These are phyloP conservation scores for Eimeria maxima DNA, from an alignment of 169 alveolate species.

Conservation along the genomic window DNA sequence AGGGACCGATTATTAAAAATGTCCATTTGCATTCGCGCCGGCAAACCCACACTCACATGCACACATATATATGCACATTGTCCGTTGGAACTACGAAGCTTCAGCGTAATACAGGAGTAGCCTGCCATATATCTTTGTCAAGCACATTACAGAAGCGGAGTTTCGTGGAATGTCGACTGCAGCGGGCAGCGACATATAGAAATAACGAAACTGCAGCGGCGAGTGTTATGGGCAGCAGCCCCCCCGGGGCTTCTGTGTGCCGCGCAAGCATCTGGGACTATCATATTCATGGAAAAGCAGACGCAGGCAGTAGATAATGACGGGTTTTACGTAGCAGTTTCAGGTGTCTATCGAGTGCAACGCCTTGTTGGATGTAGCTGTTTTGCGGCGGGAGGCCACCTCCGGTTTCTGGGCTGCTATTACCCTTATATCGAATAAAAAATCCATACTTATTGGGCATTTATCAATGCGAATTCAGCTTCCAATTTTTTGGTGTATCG, in stretches of 20 bases:
- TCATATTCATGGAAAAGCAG: neutral
- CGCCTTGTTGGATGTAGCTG: neutral
- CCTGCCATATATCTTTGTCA: neutral
- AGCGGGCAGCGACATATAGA: neutral
- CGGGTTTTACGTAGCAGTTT: neutral
- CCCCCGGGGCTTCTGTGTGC: neutral
- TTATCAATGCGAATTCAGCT: neutral
- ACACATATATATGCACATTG: no score
- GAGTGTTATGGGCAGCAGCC: neutral
- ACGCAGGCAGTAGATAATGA: neutral
- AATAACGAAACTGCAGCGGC: neutral
- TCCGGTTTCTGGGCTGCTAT: neutral
- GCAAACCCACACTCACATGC: no score
- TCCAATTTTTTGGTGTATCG: neutral
- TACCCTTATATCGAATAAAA: neutral
- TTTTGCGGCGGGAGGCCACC: neutral
- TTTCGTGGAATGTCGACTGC: neutral
- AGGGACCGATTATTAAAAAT: neutral
- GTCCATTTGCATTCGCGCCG: no score
- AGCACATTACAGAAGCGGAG: neutral
- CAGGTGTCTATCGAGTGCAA: neutral
- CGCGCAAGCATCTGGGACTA: neutral
- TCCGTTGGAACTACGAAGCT: neutral
- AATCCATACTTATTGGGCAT: neutral
- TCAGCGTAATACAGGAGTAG: neutral